Evolutionary conservation across 2,329 filamentous ascomycete species (phyloP).

Genomic region (Trichoderma guizhouense): DNA sequence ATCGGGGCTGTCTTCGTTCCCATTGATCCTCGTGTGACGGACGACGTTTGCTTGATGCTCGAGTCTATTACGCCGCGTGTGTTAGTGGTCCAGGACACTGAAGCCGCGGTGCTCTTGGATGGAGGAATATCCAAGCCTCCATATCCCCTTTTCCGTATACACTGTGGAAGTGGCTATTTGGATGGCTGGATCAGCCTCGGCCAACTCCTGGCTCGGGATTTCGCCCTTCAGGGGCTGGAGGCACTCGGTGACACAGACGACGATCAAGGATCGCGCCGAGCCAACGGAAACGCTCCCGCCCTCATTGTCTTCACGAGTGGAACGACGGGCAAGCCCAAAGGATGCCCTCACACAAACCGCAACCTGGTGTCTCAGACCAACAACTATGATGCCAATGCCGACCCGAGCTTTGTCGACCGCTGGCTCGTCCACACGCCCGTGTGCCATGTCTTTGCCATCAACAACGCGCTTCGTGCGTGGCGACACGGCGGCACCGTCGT

Average conservation of each 20-base stretch:
- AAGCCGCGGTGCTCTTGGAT: slow-evolving; percentile 22
- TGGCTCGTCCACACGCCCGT: slow-evolving; percentile 40
- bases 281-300: slow-evolving; percentile 25
- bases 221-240: background rate
- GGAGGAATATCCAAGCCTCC: background rate
- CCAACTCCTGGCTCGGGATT: slow-evolving; percentile 13
- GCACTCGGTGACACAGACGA: background rate
- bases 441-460: slow-evolving; percentile 39
- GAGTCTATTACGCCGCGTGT: slow-evolving; percentile 27
- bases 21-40: slow-evolving; percentile 30
- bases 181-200: slow-evolving; percentile 25
- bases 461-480: slow-evolving; percentile 39
- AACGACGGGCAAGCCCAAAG: slow-evolving; percentile 47
- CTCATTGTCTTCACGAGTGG: slow-evolving; percentile 49
- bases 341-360: slow-evolving; percentile 40
- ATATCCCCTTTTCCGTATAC: slow-evolving; percentile 19
- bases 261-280: slow-evolving; percentile 11
- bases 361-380: slow-evolving; percentile 39
- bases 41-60: slow-evolving; percentile 27
- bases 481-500: slow-evolving; percentile 33
- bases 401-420: slow-evolving; percentile 27
- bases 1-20: slow-evolving; percentile 35
- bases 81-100: slow-evolving; percentile 33
- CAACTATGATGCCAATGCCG: slow-evolving; percentile 36
- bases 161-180: slow-evolving; percentile 23